A percentile compares a stretch with the other conserved stretches of the same genome.
Conservation (phyloP, 257 asterid species). For the Misopates orontium region DNA sequence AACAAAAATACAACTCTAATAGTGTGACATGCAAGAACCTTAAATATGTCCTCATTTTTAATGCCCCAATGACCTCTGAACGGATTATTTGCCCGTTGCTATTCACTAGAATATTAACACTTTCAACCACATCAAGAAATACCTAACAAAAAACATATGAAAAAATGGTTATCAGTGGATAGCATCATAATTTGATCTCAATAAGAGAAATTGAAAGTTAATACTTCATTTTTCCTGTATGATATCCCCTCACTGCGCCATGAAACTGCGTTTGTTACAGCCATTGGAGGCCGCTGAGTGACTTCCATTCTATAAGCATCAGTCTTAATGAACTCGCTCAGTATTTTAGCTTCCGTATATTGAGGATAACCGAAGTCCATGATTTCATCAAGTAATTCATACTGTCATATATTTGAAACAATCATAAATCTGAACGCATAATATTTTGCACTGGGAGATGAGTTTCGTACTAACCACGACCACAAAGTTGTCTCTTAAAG, state of each 20-base stretch:
- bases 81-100: constrained; percentile 96
- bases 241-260: constrained; percentile 99
- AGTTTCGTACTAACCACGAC: constrained; percentile 42
- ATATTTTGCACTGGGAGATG: too few species aligned
- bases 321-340: constrained; percentile 96
- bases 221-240: constrained; percentile 94
- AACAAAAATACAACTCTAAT: too few species aligned
- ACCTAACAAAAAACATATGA: constrained; percentile 55
- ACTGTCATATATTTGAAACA: constrained; percentile 29
- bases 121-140: constrained; percentile 98
- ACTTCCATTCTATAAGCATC: constrained; percentile 99
- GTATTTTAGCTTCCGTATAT: constrained; percentile 97
- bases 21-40: constrained; percentile 47
- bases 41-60: constrained; percentile 95
- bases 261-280: constrained; percentile 98
- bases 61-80: constrained; percentile 97
- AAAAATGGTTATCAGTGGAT: too few species aligned
- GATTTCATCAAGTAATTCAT: constrained; percentile 96
- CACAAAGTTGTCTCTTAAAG: constrained; percentile 96
- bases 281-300: constrained; percentile 99
- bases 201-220: constrained; percentile 29
- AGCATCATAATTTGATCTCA: constrained; percentile 23
- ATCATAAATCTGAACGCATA: too few species aligned
- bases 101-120: constrained; percentile 97
- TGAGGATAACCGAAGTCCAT: constrained; percentile 99